phyloP scores from a whole-genome alignment of 2,329 filamentous ascomycete genomes.

The Ceratocystis eucalypticola region DNA sequence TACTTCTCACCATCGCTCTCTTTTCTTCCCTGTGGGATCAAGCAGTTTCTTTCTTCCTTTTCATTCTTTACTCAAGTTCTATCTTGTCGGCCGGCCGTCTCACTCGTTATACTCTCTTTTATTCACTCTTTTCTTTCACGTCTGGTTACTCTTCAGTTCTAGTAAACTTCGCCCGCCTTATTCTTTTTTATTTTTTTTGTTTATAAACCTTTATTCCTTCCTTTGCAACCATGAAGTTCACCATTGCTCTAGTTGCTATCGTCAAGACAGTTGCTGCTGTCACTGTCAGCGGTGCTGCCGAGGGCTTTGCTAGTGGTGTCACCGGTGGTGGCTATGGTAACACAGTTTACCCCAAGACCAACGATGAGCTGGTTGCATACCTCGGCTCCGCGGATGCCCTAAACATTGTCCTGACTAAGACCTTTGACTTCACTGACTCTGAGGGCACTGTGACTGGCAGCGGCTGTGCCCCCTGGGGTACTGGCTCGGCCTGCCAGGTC shows the following conservation, averaged over 20 bases:
- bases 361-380: conserved; percentile 44
- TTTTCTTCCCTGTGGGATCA: background rate
- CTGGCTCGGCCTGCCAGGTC: conserved; percentile 39
- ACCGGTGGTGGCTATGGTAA: conserved; percentile 46
- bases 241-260: conserved; percentile 22
- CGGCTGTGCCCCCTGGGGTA: conserved; percentile 47
- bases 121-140: background rate
- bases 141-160: background rate
- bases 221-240: conserved; percentile 21
- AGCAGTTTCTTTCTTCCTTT: background rate
- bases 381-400: conserved; percentile 40
- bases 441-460: conserved; percentile 39
- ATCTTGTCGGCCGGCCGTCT: conserved; percentile 5
- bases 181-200: conserved; percentile 11
- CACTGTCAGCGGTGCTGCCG: conserved; percentile 27
- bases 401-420: conserved; percentile 45
- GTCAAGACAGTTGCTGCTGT: conserved; percentile 22
- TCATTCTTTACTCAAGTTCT: background rate
- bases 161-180: background rate
- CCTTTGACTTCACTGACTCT: conserved; percentile 41
- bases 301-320: conserved; percentile 36
- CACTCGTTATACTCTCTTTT: conserved; percentile 1
- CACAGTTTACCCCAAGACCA: conserved; percentile 40
- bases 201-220: background rate
- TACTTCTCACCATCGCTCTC: background rate